Conservation (phyloP, 78 protist species). For the Diacronema lutheri region DNA sequence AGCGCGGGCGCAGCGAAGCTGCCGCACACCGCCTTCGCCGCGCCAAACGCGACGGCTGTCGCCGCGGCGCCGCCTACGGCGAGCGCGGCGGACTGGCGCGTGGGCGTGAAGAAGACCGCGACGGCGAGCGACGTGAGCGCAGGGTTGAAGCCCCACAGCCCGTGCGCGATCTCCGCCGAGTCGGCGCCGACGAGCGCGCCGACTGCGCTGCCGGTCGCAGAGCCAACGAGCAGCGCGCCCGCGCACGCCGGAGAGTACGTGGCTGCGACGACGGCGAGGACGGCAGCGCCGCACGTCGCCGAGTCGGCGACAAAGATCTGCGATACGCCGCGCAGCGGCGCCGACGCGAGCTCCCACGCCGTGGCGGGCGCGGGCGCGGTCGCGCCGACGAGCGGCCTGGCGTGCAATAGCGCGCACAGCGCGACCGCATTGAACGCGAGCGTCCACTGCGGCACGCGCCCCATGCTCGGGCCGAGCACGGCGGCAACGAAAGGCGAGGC, state of each 20-base stretch:
- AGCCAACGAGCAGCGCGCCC: background rate
- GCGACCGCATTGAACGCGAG: background rate
- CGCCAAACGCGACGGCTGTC: background rate
- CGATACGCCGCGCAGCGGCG: background rate
- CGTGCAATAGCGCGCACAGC: background rate
- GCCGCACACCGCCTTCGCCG: background rate
- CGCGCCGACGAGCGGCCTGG: background rate
- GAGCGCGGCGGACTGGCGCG: background rate
- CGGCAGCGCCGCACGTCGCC: background rate
- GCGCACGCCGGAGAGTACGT: background rate
- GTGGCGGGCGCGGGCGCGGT: background rate
- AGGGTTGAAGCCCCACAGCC: background rate
- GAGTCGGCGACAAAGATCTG: background rate
- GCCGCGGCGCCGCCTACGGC: background rate
- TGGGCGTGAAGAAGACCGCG: background rate
- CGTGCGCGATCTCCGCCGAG: background rate
- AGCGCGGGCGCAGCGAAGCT: background rate
- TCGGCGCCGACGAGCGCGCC: background rate
- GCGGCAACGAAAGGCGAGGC: background rate
- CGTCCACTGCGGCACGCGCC: background rate
- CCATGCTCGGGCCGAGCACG: background rate
- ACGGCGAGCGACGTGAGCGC: slow-evolving; percentile 2
- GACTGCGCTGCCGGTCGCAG: background rate
- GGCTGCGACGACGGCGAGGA: background rate
- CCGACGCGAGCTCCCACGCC: background rate